Evolutionary conservation across 169 alveolate species (phyloP), one percentile per base, ranked within the genome.

Genomic region (Theileria parva): DNA sequence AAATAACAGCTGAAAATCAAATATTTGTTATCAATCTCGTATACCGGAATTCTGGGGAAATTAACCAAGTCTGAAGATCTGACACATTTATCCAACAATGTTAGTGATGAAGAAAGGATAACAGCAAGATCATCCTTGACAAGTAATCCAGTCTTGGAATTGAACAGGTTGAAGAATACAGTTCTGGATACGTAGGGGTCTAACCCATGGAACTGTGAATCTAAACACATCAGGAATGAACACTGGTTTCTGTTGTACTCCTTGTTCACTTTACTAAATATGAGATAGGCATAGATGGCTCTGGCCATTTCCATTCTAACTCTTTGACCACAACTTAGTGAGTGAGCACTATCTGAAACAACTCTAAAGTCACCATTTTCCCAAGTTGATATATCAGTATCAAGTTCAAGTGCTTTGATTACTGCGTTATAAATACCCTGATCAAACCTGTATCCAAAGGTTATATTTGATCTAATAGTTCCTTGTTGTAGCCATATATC

Each of bases 231-330:
- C 61, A 91, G 30, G 83, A 77, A 84, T 25, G 74, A 65, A 65
- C 74, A 65, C 23, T 65, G 74, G 74, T 19, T 28, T 34, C 81
- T 67, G 23, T 77, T 72, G 17, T 80, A 25, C 1, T 60, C 70
- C 61, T 57, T 79, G 60, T 81, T 81, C 7, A 77, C 85, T 73
- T 76, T 72, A 78, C 85, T 72, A 79, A 74, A 77, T 8, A 86
- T 25, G 68, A 80, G 6, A 23, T 81, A 81, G 0, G 88, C 87
- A 83, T 96, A 96, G 7, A 96, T 70, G 1, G 98, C 97, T 60
- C 99, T 70, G 8, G 99, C 99, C 66, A 96, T 87, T 74, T 95
- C 85, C 13, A 96, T 79, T 74, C 99, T 88, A 0, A 97, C 97
- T 19, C 95, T 88, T 75, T 96, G 96, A 0, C 99, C 99, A 67